phyloP scores from a whole-genome alignment of 768 basidiomycete genomes.

The Xerocomellus amylosporus region DNA sequence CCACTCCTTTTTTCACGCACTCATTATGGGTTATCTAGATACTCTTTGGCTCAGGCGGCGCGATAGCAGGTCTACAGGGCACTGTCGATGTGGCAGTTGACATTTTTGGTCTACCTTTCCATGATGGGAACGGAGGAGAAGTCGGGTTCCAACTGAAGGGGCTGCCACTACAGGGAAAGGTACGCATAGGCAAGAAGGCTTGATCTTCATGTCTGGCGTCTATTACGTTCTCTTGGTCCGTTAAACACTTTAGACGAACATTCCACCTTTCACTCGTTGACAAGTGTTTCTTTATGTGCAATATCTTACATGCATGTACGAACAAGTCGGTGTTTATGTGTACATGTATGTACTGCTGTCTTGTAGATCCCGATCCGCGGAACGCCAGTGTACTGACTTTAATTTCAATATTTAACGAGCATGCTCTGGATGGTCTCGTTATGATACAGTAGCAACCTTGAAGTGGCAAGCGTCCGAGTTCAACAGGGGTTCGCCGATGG shows the following conservation, averaged over 20 bases:
- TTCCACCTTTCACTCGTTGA: constrained; percentile 4
- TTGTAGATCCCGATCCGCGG: constrained; percentile 19
- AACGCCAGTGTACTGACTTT: not conserved
- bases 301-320: constrained; percentile 8
- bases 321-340: constrained; percentile 4
- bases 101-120: constrained; percentile 59
- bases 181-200: constrained; percentile 59
- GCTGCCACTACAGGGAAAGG: constrained; percentile 65
- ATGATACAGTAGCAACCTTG: too few species aligned
- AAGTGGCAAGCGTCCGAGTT: too few species aligned
- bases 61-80: constrained; percentile 66
- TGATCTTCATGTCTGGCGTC: not conserved
- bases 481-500: too few species aligned
- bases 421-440: not conserved
- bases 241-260: not conserved
- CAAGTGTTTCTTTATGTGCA: not conserved
- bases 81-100: constrained; percentile 56
- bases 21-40: constrained; percentile 42
- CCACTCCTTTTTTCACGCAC: not conserved
- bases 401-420: not conserved
- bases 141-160: constrained; percentile 56
- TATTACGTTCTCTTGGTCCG: not conserved
- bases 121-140: constrained; percentile 35
- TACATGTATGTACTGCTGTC: constrained; percentile 13
- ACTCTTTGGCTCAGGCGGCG: constrained; percentile 64